Conservation (phyloP, 108 stramenopile species). For the Cyclostephanos tholiformis region DNA sequence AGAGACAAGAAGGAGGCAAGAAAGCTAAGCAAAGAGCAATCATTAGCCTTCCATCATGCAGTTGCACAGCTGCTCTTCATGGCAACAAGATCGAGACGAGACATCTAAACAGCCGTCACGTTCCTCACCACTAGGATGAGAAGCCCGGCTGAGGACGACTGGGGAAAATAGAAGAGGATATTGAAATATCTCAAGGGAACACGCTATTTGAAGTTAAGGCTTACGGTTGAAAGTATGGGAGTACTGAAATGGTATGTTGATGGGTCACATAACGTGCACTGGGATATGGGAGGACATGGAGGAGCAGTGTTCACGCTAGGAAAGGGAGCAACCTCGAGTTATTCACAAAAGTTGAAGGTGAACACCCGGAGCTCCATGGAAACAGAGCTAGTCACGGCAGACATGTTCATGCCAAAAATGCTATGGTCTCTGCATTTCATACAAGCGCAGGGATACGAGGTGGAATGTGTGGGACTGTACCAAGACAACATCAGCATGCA, state of each 20-base stretch:
- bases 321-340: neutral
- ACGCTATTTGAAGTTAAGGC: conserved; percentile 3
- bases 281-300: conserved; percentile 1
- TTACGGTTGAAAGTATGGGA: neutral
- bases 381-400: neutral
- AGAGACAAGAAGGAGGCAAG: neutral
- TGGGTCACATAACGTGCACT: neutral
- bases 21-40: neutral
- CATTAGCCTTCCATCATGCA: neutral
- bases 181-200: conserved; percentile 16
- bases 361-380: conserved; percentile 9
- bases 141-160: conserved; percentile 12
- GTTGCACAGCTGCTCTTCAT: neutral
- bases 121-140: conserved; percentile 2
- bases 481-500: too few relatives aligned
- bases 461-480: too few relatives aligned
- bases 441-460: neutral
- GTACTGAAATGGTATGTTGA: conserved; percentile 11
- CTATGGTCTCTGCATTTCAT: neutral
- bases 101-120: conserved; percentile 10
- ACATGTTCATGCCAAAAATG: neutral
- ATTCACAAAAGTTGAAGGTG: conserved; percentile 2
- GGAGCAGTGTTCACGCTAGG: neutral
- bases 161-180: conserved; percentile 3
- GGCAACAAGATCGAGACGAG: neutral